Base-by-base conservation (phyloP, 148 eudicot genomes). In the Amaranthus cruentus region DNA sequence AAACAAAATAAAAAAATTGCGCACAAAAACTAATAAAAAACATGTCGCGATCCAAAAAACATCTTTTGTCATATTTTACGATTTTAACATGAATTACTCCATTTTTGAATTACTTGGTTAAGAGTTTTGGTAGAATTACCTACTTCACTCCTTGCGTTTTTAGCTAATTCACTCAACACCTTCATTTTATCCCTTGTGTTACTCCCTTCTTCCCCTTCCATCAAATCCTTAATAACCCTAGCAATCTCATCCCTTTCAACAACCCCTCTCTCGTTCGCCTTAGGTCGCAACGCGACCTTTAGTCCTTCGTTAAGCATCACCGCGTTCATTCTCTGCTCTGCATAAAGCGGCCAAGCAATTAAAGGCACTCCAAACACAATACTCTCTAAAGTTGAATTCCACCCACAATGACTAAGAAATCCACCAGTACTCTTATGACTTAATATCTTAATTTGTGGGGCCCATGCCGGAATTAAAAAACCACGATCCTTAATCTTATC, bases 261-360 rank as follows among this genome's bases (percentile, higher is more conserved):
- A 15, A 85, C 8, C 6, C 76, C 78, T 50, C 68, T 66, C 58
- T 71, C 82, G 2, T 46, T 69, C 0, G 42, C 59, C 49, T 68
- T 75, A 2, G 75, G 76, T 78, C 82, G 73, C n/a, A 83, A 10
- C 0, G 82, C 88, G 13, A 86, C 83, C 66, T 76, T 72, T 1
- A 83, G 46, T 47, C 78, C 85, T 51, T 86, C 80, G 4, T 57
- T 75, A 5, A 86, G 68, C 83, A 81, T 59, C 7, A 77, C 71
- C 0, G 86, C 86, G 5, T 79, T 83, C 84, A 81, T 82, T 53
- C 62, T 87, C 73, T 87, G 87, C 67, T 87, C 90, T 0, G 89
- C 87, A 13, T 78, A 80, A 43, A 84, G 82, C 4, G 89, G 87
- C 89, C 89, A 86, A 4, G 59, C 85, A 14, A 87, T 87, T 28